Percentiles rank a stretch among this genome's conserved stretches.
These are phyloP conservation scores for Sarocladiaceae sp. DNA, from an alignment of 2,329 filamentous ascomycete genomes.

Conservation along the genomic window DNA sequence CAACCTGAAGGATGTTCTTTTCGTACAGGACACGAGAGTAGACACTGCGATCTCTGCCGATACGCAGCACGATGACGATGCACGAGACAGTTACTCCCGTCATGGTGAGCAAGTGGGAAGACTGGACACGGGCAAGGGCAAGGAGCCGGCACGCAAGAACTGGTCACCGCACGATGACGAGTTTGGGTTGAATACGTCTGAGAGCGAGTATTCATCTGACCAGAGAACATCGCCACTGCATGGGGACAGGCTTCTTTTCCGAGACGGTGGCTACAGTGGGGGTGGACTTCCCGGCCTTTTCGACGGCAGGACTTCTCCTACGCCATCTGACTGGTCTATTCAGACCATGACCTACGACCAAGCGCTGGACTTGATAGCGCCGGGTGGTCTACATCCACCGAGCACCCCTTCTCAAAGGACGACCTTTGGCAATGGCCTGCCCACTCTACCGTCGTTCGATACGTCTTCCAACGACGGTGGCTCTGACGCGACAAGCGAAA, in stretches of 20 bases:
- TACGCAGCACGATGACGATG: neutral
- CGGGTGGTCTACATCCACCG: slow-evolving; percentile 4
- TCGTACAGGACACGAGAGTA: neutral
- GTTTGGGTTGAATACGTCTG: neutral
- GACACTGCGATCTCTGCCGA: neutral
- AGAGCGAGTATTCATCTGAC: neutral
- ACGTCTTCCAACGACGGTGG: slow-evolving; percentile 8
- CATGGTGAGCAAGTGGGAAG: neutral
- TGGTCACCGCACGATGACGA: neutral
- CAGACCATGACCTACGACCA: slow-evolving; percentile 8
- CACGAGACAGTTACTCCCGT: neutral
- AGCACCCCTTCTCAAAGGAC: neutral
- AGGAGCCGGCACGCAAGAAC: neutral
- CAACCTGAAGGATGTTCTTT: neutral
- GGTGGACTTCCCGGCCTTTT: slow-evolving; percentile 24
- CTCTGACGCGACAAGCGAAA: slow-evolving; percentile 6
- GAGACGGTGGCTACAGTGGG: slow-evolving; percentile 20
- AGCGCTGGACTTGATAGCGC: neutral
- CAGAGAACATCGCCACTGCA: neutral
- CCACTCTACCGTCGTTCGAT: neutral
- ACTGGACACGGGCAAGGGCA: neutral
- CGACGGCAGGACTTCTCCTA: slow-evolving; percentile 10
- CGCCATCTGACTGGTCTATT: slow-evolving; percentile 1
- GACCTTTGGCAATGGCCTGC: neutral
- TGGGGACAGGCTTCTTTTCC: slow-evolving; percentile 21